A percentile compares a stretch with the other conserved stretches of the same genome.
Conservation (phyloP, 2,329 filamentous ascomycete species). For the Fusarium lyarnte region DNA sequence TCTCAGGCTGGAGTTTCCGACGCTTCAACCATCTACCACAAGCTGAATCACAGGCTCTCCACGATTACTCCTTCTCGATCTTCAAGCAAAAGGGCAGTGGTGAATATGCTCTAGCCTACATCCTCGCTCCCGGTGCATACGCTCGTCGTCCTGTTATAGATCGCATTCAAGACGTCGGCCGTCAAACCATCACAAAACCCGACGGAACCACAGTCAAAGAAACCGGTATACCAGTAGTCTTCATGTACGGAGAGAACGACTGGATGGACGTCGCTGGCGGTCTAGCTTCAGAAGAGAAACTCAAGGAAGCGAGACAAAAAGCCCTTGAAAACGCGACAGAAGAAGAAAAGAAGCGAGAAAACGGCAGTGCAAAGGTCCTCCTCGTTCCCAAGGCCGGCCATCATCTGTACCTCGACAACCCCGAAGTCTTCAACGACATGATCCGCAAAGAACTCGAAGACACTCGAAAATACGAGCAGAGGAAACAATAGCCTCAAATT, state of each 20-base stretch:
- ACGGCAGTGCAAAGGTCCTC: slow-evolving; percentile 83
- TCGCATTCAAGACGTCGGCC: slow-evolving; percentile 84
- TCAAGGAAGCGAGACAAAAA: slow-evolving; percentile 73
- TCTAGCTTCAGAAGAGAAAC: slow-evolving; percentile 79
- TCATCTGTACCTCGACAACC: slow-evolving; percentile 69
- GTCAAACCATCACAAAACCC: slow-evolving; percentile 64
- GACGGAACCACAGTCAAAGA: slow-evolving; percentile 51
- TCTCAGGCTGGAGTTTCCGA: slow-evolving; percentile 93
- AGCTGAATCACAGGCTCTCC: slow-evolving; percentile 83
- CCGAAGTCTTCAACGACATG: slow-evolving; percentile 65
- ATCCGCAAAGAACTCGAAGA: slow-evolving; percentile 64
- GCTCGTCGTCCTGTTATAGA: slow-evolving; percentile 88
- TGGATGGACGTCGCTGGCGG: slow-evolving; percentile 98
- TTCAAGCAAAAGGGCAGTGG: slow-evolving; percentile 93
- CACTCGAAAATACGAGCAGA: slow-evolving; percentile 50
- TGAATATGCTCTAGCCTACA: slow-evolving; percentile 91
- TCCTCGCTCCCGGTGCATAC: slow-evolving; percentile 92
- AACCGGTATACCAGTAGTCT: slow-evolving; percentile 81
- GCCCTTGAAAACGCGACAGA: slow-evolving; percentile 69
- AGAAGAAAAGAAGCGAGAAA: slow-evolving; percentile 76
- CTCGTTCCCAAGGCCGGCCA: slow-evolving; percentile 73
- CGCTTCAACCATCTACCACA: slow-evolving; percentile 88
- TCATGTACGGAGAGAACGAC: slow-evolving; percentile 98
- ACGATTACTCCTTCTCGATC: slow-evolving; percentile 93
- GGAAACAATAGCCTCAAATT: slow-evolving; percentile 26